Evolutionary conservation across 805 yeast species (phyloP), one percentile per base, ranked within the genome.

Genomic region (Lipomyces japonicus): DNA sequence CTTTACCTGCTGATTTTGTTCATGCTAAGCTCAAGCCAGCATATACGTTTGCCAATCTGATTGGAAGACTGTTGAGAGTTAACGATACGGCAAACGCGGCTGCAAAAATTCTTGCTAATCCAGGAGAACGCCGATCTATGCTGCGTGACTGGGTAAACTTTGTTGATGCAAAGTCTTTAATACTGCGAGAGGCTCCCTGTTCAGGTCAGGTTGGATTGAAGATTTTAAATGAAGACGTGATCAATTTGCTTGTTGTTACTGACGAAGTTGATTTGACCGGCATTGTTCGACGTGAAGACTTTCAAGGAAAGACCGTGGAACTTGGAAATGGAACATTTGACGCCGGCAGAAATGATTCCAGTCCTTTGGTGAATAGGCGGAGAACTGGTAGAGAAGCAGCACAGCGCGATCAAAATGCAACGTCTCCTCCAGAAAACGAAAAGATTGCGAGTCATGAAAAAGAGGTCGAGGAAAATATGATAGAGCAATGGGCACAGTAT

Each of bases 21-120:
- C 63, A 67, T n/a, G 74, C 75, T 60, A 84, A 83, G 61, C 59
- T 80, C 44, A 68, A 68, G 37, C 66, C 78, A 5, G 84, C 86
- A 0, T 75, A 71, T 44, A 73, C 71, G 28, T 82, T 85, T 61
- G 64, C 77, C 5, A 70, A 69, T 34, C 61, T 86, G 39, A 67
- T 82, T 32, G 73, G 76, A 42, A 74, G 84, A 41, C 69, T 84
- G 45, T 67, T 81, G 24, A 71, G 79, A 54, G 76, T 76, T 56
- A 71, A 75, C 50, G 78, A 79, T 62, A 71, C 83, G 21, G 79
- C 78, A 1, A 71, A 69, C 54, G 71, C 72, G 41, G 81, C 80
- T 0, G 68, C 71, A 30, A 70, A 70, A 51, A 75, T 79, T 23
- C 69, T 79, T 34, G 65, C 69, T 19, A 72, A 72, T 46, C 63